Percentiles rank a stretch among this genome's conserved stretches.
phyloP scores from a whole-genome alignment of 352 stramenopile genomes.

The Globisporangium barbulae region DNA sequence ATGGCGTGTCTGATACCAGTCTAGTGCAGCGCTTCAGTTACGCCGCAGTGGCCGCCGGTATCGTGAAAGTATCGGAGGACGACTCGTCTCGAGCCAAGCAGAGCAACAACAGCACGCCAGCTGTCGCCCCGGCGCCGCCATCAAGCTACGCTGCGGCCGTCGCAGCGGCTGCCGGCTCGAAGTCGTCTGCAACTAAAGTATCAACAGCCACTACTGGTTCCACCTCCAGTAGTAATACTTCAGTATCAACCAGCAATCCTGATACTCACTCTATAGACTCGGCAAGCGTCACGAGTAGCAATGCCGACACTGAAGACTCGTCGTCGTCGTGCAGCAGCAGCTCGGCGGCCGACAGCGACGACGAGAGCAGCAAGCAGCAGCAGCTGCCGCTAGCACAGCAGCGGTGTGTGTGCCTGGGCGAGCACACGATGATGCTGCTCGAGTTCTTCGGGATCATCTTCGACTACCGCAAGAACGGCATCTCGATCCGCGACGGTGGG shows the following conservation, averaged over 20 bases:
- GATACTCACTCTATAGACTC: conserved; percentile 34
- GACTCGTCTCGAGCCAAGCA: conserved; percentile 12
- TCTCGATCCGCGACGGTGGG: conserved; percentile 80
- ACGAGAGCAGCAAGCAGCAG: conserved; percentile 26
- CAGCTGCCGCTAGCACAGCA: conserved; percentile 1
- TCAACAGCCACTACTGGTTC: conserved; percentile 1
- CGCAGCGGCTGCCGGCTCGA: conserved; percentile 27
- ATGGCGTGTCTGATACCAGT: conserved; percentile 3
- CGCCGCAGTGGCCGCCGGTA: conserved; percentile 63
- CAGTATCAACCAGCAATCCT: not conserved
- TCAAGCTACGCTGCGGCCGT: conserved; percentile 71
- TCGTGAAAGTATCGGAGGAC: conserved; percentile 34
- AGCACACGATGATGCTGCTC: conserved; percentile 72
- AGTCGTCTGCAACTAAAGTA: conserved; percentile 11
- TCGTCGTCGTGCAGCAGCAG: conserved; percentile 44
- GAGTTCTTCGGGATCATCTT: conserved; percentile 87
- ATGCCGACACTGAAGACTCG: conserved; percentile 77
- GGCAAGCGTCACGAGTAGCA: conserved; percentile 75
- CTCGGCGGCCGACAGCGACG: conserved; percentile 55
- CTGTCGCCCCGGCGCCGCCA: conserved; percentile 26
- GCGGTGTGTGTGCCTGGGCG: conserved; percentile 50
- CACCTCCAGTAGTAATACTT: not conserved
- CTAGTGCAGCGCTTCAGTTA: conserved; percentile 58
- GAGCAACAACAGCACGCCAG: not conserved
- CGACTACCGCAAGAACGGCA: conserved; percentile 79